Base-by-base conservation (phyloP, 225 moss, liverwort and hornwort species). In the Bryum argenteum region DNA sequence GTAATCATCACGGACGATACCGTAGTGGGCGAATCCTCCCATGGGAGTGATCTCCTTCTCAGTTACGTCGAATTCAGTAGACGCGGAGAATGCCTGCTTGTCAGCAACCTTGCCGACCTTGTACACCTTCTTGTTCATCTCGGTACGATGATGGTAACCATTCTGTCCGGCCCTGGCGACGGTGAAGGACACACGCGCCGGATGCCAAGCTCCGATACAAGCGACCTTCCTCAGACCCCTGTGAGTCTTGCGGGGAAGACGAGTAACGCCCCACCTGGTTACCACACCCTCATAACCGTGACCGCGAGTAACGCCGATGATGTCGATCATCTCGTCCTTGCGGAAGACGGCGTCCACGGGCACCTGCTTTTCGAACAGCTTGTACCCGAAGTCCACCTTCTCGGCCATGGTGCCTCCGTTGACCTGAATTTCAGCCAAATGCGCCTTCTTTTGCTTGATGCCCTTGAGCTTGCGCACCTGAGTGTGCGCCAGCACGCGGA, bases 111-210 rank as follows among this genome's bases (percentile, higher is more conserved):
- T 91, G 33, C 26, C 26, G 4, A 26, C 26, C 26, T 26, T 26
- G 26, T 26, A 26, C 26, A 26, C 26, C 26, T 26, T 26, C 26
- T 26, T 26, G 4, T 26, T 26, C 26, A 26, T 26, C 26, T 26
- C 26, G 4, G 26, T 26, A 26, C 26, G 26, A 4, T 26, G 26
- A 26, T 26, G 26, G 26, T 26, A 26, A 26, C 26, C 26, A 4
- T 91, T 91, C 75, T 91, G 91, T 50, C 91, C 91, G 9, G 91
- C 91, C 51, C 91, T 77, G 1, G 91, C 91, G 12, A 91, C 88
- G 3, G 88, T 88, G 82, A 88, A 91, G 2, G 91, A 88, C 19
- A 91, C 91, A 18, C 88, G 86, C 11, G 91, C 91, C 6, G 91
- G 88, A 79, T 91, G 91, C 91, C 91, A 91, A 91, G 26, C 26